Conservation (phyloP, 495 filamentous ascomycete genomes). For the Bacidia rubella region DNA sequence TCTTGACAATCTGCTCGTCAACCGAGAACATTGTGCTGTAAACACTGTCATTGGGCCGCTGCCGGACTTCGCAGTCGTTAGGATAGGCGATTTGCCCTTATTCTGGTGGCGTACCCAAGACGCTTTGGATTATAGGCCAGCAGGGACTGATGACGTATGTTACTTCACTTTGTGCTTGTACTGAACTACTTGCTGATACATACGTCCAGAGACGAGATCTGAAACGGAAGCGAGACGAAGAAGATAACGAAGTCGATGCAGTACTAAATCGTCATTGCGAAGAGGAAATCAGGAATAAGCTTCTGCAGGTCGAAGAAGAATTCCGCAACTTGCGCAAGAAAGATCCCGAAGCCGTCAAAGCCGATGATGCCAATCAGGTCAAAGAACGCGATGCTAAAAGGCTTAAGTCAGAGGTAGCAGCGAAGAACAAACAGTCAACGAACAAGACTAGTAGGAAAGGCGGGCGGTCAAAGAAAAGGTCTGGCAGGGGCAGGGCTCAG, state of each 20-base stretch:
- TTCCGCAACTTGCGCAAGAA: neutral
- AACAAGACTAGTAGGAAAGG: too few species aligned
- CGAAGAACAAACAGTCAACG: too few species aligned
- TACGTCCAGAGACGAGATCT: too few species aligned
- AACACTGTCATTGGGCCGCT: conserved; percentile 10
- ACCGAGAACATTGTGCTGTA: neutral
- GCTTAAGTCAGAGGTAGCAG: too few species aligned
- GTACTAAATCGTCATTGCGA: neutral
- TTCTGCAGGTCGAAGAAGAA: neutral
- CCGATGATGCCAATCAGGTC: too few species aligned
- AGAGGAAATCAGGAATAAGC: neutral
- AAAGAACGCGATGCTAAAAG: too few species aligned
- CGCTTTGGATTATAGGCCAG: too few species aligned
- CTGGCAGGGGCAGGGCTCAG: neutral
- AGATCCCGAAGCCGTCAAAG: neutral
- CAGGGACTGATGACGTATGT: neutral
- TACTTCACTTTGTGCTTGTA: neutral
- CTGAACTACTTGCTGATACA: neutral
- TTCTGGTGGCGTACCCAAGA: conserved; percentile 11
- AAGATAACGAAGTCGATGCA: neutral
- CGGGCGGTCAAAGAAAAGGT: too few species aligned
- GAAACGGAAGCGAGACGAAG: too few species aligned
- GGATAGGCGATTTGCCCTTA: neutral
- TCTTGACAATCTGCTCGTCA: neutral
- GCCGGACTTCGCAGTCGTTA: conserved; percentile 10